Evolutionary conservation across 176 grass and related monocot genomes (phyloP), one percentile per base, ranked within the genome.

Genomic region (Carex pumila): DNA sequence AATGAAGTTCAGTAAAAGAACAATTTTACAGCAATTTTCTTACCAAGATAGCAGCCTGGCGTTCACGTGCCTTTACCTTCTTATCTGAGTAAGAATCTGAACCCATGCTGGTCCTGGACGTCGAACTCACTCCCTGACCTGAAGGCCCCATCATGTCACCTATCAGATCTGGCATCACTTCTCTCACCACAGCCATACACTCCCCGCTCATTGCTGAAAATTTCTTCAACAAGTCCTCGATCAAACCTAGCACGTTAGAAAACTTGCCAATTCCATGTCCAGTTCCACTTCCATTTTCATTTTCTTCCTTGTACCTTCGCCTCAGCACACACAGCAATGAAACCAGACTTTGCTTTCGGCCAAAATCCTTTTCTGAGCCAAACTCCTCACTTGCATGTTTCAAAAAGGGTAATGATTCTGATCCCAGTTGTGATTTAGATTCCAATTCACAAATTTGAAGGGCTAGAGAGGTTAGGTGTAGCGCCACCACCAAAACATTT

Each of bases 21-120:
- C 6, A 12, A 5, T 45, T 70, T 70, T 39, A 70, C 18, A 80
- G 61, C 60, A 39, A 18, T 41, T 58, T 12, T 65, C 55, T 69
- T 94, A 99, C 97, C 97, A 99, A 92, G 78, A 99, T 94, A 79
- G 93, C 97, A 73, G 97, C 93, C 85, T 99, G 97, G 41, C 84
- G 90, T 85, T 94, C 77, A 64, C 93, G 93, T 9, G 90, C 87
- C 89, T 99, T 99, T 83, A 85, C 97, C 70, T 88, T 95, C 67
- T 87, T 93, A 14, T 94, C 93, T 49, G 86, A 52, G 64, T 30
- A 84, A 30, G 68, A 86, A 85, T 94, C 91, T 87, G 93, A 91
- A 87, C 89, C 83, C 73, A 57, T 22, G 17, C 73, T 1, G 7
- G 50, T 78, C 73, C 73, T 56, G 39, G 87, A 85, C 29, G 72